phyloP scores from a whole-genome alignment of 768 basidiomycete species.

The Coprinopsis strossmayeri region DNA sequence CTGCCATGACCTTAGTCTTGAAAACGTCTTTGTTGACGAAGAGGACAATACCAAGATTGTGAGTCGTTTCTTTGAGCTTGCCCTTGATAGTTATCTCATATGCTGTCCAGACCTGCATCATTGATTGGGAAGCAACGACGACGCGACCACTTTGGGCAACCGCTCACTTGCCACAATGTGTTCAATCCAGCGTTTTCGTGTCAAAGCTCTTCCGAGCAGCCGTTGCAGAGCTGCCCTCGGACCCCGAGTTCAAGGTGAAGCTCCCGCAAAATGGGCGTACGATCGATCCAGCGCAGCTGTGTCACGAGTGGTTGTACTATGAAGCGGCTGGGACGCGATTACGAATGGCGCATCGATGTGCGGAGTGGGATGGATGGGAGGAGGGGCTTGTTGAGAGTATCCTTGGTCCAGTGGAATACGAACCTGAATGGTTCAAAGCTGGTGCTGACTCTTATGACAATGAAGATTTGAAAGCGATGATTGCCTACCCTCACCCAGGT shows the following conservation, averaged over 20 bases:
- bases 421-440: constrained; percentile 62
- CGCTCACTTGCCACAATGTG: constrained; percentile 75
- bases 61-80: constrained; percentile 24
- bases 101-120: constrained; percentile 66
- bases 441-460: constrained; percentile 8
- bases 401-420: constrained; percentile 63
- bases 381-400: constrained; percentile 75
- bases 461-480: constrained; percentile 13
- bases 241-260: constrained; percentile 18
- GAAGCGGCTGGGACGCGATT: constrained; percentile 60
- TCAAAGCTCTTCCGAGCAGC: constrained; percentile 64
- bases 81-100: not conserved
- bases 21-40: constrained; percentile 79
- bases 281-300: constrained; percentile 34
- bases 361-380: constrained; percentile 91
- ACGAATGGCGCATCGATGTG: constrained; percentile 73
- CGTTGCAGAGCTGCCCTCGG: constrained; percentile 41
- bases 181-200: constrained; percentile 73
- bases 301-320: constrained; percentile 69
- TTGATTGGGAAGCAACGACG: constrained; percentile 91
- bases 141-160: constrained; percentile 81
- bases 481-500: constrained; percentile 16
- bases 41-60: constrained; percentile 65
- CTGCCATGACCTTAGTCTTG: constrained; percentile 79
- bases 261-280: constrained; percentile 13